phyloP scores from a whole-genome alignment of 2,329 filamentous ascomycete species.

The Grosmannia serpens region DNA sequence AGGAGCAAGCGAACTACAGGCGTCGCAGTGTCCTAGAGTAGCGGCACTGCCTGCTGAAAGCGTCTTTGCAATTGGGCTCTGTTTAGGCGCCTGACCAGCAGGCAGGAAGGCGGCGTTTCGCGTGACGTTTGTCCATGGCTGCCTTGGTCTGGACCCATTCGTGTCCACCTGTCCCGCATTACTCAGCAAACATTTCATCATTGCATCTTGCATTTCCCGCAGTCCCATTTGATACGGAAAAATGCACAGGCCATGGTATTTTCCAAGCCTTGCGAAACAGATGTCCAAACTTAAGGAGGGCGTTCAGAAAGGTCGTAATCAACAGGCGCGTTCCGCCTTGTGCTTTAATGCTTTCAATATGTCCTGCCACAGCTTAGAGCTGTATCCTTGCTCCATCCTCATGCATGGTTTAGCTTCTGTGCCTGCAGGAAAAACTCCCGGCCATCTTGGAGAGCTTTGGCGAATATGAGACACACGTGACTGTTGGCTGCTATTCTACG shows the following conservation, averaged over 20 bases:
- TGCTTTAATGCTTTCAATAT: too few species aligned
- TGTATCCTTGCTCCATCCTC: neutral
- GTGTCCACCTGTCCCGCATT: neutral
- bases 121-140: constrained; percentile 14
- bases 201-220: too few species aligned
- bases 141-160: constrained; percentile 6
- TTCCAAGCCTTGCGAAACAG: too few species aligned
- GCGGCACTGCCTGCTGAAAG: neutral
- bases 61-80: neutral
- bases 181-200: neutral
- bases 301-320: too few species aligned
- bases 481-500: neutral
- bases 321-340: too few species aligned
- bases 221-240: too few species aligned
- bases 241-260: too few species aligned
- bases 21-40: neutral
- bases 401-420: neutral
- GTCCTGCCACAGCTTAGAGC: neutral
- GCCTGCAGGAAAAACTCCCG: neutral
- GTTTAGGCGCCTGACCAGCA: neutral
- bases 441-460: neutral
- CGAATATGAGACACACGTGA: neutral
- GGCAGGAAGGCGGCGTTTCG: neutral
- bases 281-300: too few species aligned
- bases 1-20: neutral